Base-by-base conservation (phyloP, 441 rosid species). In the Viola pubescens region DNA sequence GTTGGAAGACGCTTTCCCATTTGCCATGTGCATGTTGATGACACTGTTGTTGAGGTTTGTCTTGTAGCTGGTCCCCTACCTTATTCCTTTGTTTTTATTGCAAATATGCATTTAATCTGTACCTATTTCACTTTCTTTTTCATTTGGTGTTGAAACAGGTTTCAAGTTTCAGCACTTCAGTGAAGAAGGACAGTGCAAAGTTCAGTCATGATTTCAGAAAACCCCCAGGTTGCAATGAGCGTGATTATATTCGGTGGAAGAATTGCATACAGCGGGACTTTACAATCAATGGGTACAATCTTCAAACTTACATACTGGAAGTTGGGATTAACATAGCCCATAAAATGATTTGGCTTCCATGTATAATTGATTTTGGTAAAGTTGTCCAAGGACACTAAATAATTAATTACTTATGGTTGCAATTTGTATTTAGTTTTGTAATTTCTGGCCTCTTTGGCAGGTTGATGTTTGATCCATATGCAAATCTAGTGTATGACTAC, bases 391-490 rank as follows among this genome's bases (percentile, higher is more conserved):
- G 38, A 58, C 13, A 11, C n/a, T 26, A n/a, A 16, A 4, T 45
- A 45, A 44, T 37, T 9, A 14, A 7, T 26, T n/a, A 13, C 51
- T 47, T n/a, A 43, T 19, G 48, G 43, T 51, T 50, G 65, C 6
- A 37, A 0, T 37, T 14, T 34, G 6, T 46, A 46, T 12, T 8
- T 10, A 8, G 48, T 12, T 26, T 44, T 52, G 59, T 53, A 44
- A 53, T 40, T 39, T 43, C 61, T 19, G 58, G 37, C 63, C 52
- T 59, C 39, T 4, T 54, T 73, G 43, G 26, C 85, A 89, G 89
- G 74, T 74, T 89, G 76, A 76, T 89, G 77, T 80, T 81, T 67
- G 94, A 89, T 77, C 97, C 94, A 56, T 87, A 66, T 80, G 76
- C 77, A 37, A 79, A 75, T 66, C 69, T 81, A n/a, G 68, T 86